These are phyloP conservation scores for Chytriomyces sp. DNA, from an alignment of 192 early-diverging fungal genomes.

Conservation along the genomic window DNA sequence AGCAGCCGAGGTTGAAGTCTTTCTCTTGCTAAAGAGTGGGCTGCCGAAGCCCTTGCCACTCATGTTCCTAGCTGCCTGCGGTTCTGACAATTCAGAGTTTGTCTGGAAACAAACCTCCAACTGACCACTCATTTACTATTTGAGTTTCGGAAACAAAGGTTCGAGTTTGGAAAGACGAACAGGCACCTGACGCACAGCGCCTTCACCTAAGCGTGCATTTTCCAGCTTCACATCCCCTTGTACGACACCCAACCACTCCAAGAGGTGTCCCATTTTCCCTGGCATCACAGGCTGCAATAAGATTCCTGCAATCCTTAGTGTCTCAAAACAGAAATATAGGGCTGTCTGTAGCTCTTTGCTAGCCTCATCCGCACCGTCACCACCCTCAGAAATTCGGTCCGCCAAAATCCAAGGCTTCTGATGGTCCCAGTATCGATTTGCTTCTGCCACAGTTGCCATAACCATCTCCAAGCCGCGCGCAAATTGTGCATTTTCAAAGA, in stretches of 20 bases:
- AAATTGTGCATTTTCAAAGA: slow-evolving; percentile 64
- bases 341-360: slow-evolving; percentile 58
- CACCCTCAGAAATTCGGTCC: slow-evolving; percentile 23
- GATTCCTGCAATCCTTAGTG: slow-evolving; percentile 71
- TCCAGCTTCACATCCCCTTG: slow-evolving; percentile 61
- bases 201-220: slow-evolving; percentile 40
- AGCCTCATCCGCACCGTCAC: slow-evolving; percentile 4
- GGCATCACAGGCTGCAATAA: slow-evolving; percentile 89
- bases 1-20: not conserved
- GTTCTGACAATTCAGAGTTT: too few relatives aligned
- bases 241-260: slow-evolving; percentile 67
- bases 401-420: slow-evolving; percentile 81
- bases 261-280: slow-evolving; percentile 62
- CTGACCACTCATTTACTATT: too few relatives aligned
- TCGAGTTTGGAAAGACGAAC: not conserved
- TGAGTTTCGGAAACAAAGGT: slow-evolving; percentile 8
- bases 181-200: not conserved
- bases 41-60: slow-evolving; percentile 22
- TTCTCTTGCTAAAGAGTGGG: slow-evolving; percentile 20
- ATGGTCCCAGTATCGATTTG: slow-evolving; percentile 73
- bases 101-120: too few relatives aligned
- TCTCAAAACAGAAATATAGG: slow-evolving; percentile 76
- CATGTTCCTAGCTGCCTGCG: too few relatives aligned
- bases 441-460: slow-evolving; percentile 67
- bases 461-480: slow-evolving; percentile 60